Evolutionary conservation across 1,284 basidiomycete species (phyloP).

Genomic region (Ustilago curta): DNA sequence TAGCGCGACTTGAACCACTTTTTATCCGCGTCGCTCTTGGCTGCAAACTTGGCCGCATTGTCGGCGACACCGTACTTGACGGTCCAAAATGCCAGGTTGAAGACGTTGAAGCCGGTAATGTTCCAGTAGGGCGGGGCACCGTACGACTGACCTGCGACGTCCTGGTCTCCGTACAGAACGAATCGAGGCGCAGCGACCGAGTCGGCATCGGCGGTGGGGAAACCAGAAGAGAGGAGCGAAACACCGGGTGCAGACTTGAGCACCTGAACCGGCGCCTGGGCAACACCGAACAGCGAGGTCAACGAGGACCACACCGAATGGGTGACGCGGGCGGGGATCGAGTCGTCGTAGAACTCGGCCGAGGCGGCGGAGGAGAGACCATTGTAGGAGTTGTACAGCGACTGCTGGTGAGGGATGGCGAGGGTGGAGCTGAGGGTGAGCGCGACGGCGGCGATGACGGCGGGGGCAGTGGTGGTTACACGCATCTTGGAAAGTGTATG

Average conservation of each 20-base stretch:
- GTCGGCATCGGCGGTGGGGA: constrained; percentile 45
- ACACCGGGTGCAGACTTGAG: constrained; percentile 37
- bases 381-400: constrained; percentile 45
- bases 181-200: constrained; percentile 39
- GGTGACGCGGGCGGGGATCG: constrained; percentile 40
- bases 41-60: constrained; percentile 58
- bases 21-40: constrained; percentile 42
- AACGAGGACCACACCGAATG: constrained; percentile 34
- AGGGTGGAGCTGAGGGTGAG: constrained; percentile 27
- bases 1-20: constrained; percentile 69
- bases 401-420: constrained; percentile 40
- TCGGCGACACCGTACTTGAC: constrained; percentile 66
- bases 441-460: constrained; percentile 20
- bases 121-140: constrained; percentile 45
- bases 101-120: constrained; percentile 69
- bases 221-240: constrained; percentile 39
- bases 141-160: constrained; percentile 36
- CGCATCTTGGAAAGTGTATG: constrained; percentile 19
- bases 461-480: constrained; percentile 19
- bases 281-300: constrained; percentile 30
- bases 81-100: constrained; percentile 72
- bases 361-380: constrained; percentile 22
- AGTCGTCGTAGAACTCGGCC: constrained; percentile 48
- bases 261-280: constrained; percentile 22
- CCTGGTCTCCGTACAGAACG: constrained; percentile 49